These are phyloP conservation scores for Spirogloea muscicola DNA, from an alignment of 139 green algal genomes.

Conservation along the genomic window DNA sequence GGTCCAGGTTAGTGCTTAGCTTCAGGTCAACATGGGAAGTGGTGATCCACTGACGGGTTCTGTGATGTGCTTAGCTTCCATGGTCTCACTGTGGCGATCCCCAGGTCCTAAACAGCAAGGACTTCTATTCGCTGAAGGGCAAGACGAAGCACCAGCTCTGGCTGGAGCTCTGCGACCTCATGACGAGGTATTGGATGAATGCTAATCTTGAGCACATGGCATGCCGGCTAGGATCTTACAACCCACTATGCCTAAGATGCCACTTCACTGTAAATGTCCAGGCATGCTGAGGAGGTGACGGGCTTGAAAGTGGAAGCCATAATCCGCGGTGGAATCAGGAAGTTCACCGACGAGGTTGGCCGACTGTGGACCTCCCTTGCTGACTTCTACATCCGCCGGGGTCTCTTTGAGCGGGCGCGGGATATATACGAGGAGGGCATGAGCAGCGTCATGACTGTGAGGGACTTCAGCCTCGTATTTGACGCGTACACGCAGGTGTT, in stretches of 20 bases:
- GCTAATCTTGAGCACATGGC: too few species aligned
- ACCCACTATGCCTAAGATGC: too few species aligned
- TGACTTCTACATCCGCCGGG: slow-evolving; percentile 95
- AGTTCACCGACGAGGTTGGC: slow-evolving; percentile 89
- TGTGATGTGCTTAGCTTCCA: neutral
- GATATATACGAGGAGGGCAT: slow-evolving; percentile 97
- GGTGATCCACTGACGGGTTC: too few species aligned
- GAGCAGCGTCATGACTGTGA: slow-evolving; percentile 70
- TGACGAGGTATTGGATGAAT: too few species aligned
- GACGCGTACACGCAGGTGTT: slow-evolving; percentile 89
- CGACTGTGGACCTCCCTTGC: slow-evolving; percentile 91
- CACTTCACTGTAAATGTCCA: too few species aligned
- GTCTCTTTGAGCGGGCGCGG: slow-evolving; percentile 90
- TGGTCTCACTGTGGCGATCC: neutral
- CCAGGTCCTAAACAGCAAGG: slow-evolving; percentile 29
- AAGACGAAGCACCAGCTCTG: slow-evolving; percentile 95
- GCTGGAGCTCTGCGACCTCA: slow-evolving; percentile 96
- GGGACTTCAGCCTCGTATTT: slow-evolving; percentile 96
- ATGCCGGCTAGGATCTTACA: too few species aligned
- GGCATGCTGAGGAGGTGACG: slow-evolving; percentile 69
- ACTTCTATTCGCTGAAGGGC: slow-evolving; percentile 83
- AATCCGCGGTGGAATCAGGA: slow-evolving; percentile 72
- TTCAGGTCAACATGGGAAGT: too few species aligned
- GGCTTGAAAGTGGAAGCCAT: slow-evolving; percentile 71
- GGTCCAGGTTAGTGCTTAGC: too few species aligned